Conservation (phyloP, 495 filamentous ascomycete species). For the Xylaria nigripes region DNA sequence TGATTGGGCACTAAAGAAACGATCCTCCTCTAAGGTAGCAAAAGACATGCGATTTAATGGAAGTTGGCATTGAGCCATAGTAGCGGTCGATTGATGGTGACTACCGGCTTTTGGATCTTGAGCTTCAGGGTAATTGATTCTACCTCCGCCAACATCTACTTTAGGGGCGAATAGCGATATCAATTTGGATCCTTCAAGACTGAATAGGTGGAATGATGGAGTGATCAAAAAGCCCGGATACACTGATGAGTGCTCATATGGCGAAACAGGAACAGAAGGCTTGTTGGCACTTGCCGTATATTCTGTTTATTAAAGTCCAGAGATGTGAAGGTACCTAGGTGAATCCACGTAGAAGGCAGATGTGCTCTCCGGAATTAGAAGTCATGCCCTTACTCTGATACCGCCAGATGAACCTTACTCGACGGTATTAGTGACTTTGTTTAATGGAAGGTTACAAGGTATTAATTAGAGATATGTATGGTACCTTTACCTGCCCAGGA, state of each 20-base stretch:
- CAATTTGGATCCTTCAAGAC: slow-evolving; percentile 1
- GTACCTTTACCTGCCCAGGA: too few species aligned
- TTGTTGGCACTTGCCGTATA: neutral
- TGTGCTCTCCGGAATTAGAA: too few species aligned
- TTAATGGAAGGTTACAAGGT: too few species aligned
- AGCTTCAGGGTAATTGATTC: neutral
- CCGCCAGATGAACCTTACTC: too few species aligned
- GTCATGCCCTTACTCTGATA: too few species aligned
- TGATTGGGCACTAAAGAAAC: slow-evolving; percentile 4
- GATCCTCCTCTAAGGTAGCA: slow-evolving; percentile 3
- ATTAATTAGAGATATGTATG: too few species aligned
- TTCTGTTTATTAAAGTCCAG: neutral
- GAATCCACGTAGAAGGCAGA: too few species aligned
- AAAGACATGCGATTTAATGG: slow-evolving; percentile 5
- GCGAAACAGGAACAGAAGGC: neutral
- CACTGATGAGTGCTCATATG: neutral
- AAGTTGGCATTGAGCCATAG: slow-evolving; percentile 1
- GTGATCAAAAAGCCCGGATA: neutral
- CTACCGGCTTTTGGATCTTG: neutral
- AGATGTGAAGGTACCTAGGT: too few species aligned
- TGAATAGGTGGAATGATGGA: neutral
- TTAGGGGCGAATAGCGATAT: slow-evolving; percentile 8
- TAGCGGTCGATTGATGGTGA: neutral
- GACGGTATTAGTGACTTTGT: too few species aligned
- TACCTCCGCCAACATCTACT: neutral